Base-by-base conservation (phyloP, 257 asterid species). In the Forsythia suspensa region DNA sequence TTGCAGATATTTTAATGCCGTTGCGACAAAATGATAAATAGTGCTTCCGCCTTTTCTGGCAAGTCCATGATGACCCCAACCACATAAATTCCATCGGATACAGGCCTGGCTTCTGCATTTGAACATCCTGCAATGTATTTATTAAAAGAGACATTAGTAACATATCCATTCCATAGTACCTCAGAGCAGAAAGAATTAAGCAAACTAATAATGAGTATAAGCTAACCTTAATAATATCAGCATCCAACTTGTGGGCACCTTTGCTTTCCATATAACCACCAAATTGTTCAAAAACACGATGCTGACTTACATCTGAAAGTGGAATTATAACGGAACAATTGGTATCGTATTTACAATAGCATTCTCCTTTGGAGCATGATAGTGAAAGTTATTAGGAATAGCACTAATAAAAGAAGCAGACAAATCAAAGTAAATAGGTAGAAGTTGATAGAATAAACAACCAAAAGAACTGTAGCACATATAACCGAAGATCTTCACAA, bases 11-110 rank as follows among this genome's bases (percentile, higher is more conserved):
- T 51, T 82, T 81, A 61, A 92, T 87, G 79, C 97, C 96, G 77
- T 90, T 92, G 18, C 96, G 94, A 61, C 85, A 67, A 77, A 91
- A 91, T 65, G 98, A 91, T 29, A 38, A 84, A 72, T 91, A 94
- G 75, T 94, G 98, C 20, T 73, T 70, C 65, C 94, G 86, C 76
- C 86, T 89, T 85, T 90, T 94, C 70, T 89, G 87, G 81, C 91
- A 91, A 4, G 80, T 85, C 96, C 91, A 90, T 38, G 96, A 87
- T 42, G 90, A 85, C 70, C 98, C 97, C 82, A 88, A 42, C 97
- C 97, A 94, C 10, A 39, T 38, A 80, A 87, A 84, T 41, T 84
- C 88, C 61, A 84, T 65, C 18, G 72, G 77, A 52, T 11, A 16
- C 37, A 20, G 78, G 29, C 77, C 82, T 67, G 70, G 41, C 46